These are phyloP conservation scores for Daldinia concentrica DNA, from an alignment of 495 filamentous ascomycete species.

Conservation along the genomic window DNA sequence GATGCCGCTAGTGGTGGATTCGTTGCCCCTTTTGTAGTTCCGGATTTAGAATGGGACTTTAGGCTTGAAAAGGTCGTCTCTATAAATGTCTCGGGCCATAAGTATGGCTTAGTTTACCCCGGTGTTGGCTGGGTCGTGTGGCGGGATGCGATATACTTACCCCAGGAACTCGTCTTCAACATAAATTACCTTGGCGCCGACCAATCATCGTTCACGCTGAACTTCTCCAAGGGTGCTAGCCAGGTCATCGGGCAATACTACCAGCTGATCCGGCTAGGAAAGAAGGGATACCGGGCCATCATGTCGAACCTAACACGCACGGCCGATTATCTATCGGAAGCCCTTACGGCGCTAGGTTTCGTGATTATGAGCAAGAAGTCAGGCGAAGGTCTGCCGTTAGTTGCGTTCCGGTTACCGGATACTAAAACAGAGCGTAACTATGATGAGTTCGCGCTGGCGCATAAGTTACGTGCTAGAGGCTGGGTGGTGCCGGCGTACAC, in stretches of 20 bases:
- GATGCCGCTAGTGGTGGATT: slow-evolving; percentile 92
- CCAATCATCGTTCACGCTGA: slow-evolving; percentile 96
- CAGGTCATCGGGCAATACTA: slow-evolving; percentile 97
- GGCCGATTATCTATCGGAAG: slow-evolving; percentile 77
- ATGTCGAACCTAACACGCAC: slow-evolving; percentile 88
- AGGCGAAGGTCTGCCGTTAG: slow-evolving; percentile 82
- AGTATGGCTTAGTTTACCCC: slow-evolving; percentile 81
- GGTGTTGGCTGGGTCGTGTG: slow-evolving; percentile 94
- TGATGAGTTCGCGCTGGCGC: slow-evolving; percentile 85
- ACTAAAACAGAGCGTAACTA: slow-evolving; percentile 61
- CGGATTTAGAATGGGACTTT: slow-evolving; percentile 87
- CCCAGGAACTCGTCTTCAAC: slow-evolving; percentile 93
- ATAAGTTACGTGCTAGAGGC: slow-evolving; percentile 80
- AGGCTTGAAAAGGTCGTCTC: slow-evolving; percentile 83
- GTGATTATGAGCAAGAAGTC: slow-evolving; percentile 80
- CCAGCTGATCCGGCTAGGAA: slow-evolving; percentile 90
- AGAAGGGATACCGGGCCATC: slow-evolving; percentile 84
- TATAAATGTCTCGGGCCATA: slow-evolving; percentile 94
- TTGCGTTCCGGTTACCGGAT: slow-evolving; percentile 79
- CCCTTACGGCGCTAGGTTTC: slow-evolving; percentile 78
- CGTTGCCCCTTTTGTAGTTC: slow-evolving; percentile 87
- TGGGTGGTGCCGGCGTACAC: slow-evolving; percentile 96
- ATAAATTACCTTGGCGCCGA: slow-evolving; percentile 97
- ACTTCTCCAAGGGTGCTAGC: slow-evolving; percentile 92
- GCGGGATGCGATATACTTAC: slow-evolving; percentile 82